These are phyloP conservation scores for Penium margaritaceum DNA, from an alignment of 139 green algal species.

Conservation along the genomic window DNA sequence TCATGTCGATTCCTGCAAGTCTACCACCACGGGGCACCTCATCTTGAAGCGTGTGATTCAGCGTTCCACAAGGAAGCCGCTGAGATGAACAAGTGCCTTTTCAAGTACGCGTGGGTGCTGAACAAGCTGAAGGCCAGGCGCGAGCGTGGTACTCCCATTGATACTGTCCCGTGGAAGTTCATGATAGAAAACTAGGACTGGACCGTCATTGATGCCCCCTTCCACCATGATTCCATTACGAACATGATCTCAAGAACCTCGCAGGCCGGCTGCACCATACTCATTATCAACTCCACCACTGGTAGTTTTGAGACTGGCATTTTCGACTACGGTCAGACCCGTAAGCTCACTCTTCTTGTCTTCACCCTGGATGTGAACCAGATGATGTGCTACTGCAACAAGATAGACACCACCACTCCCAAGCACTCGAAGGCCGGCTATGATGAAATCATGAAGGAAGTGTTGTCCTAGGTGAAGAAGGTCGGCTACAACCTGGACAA, in stretches of 20 bases:
- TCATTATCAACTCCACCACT: slow-evolving; percentile 77
- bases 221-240: slow-evolving; percentile 98
- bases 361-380: slow-evolving; percentile 96
- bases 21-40: slow-evolving; percentile 85
- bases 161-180: slow-evolving; percentile 98
- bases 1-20: slow-evolving; percentile 93
- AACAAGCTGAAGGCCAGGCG: slow-evolving; percentile 77
- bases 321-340: slow-evolving; percentile 83
- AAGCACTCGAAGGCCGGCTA: slow-evolving; percentile 85
- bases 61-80: slow-evolving; percentile 75
- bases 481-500: slow-evolving; percentile 73
- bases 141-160: slow-evolving; percentile 59
- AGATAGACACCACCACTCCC: slow-evolving; percentile 78
- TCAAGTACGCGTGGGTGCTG: slow-evolving; percentile 86
- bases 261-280: slow-evolving; percentile 59
- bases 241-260: slow-evolving; percentile 95
- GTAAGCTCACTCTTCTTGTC: slow-evolving; percentile 92
- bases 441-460: slow-evolving; percentile 93
- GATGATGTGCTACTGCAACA: slow-evolving; percentile 75
- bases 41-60: slow-evolving; percentile 87
- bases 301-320: slow-evolving; percentile 47
- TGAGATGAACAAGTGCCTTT: slow-evolving; percentile 75
- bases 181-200: slow-evolving; percentile 95
- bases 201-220: slow-evolving; percentile 68
- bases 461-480: slow-evolving; percentile 75